Conservation (phyloP, 1,284 basidiomycete genomes). For the Moniliella sp. region DNA sequence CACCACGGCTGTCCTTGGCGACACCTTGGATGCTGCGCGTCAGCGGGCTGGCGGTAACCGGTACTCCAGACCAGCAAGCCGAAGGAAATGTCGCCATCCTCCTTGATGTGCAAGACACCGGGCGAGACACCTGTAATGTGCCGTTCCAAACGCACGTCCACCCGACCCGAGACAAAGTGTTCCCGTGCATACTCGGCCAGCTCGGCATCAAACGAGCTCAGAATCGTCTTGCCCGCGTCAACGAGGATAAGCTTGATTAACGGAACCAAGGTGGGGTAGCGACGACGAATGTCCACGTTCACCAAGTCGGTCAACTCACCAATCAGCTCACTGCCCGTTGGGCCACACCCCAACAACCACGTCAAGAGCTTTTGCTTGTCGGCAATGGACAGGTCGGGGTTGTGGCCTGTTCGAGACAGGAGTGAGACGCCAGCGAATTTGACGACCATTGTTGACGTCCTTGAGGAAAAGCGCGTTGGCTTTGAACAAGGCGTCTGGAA, state of each 20-base stretch:
- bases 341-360: constrained; percentile 16
- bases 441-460: constrained; percentile 57
- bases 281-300: constrained; percentile 48
- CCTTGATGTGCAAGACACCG: constrained; percentile 30
- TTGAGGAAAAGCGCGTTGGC: constrained; percentile 41
- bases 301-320: constrained; percentile 69
- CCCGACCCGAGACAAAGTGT: constrained; percentile 15
- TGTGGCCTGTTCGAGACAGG: too few relatives aligned
- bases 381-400: background rate
- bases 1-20: constrained; percentile 42
- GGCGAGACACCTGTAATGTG: constrained; percentile 7
- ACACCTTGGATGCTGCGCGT: background rate
- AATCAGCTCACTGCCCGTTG: constrained; percentile 12
- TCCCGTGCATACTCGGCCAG: constrained; percentile 19
- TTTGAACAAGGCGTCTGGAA: constrained; percentile 39
- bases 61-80: constrained; percentile 2
- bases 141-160: constrained; percentile 5
- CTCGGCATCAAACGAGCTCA: constrained; percentile 19
- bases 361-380: constrained; percentile 2
- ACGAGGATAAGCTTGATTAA: constrained; percentile 7
- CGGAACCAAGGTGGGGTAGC: constrained; percentile 24
- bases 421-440: constrained; percentile 53
- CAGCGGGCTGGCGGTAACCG: background rate
- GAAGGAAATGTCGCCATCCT: constrained; percentile 11
- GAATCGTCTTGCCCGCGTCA: constrained; percentile 20